Percentiles rank a stretch among this genome's conserved stretches.
Conservation (phyloP, 2,329 filamentous ascomycete species). For the Beauveria sp. region DNA sequence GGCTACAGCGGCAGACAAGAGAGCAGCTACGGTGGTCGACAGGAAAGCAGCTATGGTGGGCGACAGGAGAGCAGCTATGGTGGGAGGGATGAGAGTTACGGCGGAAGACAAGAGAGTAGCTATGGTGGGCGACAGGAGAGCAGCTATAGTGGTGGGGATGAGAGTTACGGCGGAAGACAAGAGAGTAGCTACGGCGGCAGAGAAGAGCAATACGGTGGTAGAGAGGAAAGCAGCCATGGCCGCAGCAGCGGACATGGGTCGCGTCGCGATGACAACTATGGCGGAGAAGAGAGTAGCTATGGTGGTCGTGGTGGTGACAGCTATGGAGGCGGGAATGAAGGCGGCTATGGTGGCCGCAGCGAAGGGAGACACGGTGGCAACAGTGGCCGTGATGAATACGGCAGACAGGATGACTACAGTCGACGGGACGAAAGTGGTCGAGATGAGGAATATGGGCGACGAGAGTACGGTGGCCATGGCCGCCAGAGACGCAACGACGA, state of each 20-base stretch:
- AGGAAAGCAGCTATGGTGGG: conserved; percentile 1
- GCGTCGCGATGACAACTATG: conserved; percentile 11
- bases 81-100: conserved; percentile 17
- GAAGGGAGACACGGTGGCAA: neutral
- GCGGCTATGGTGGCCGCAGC: neutral
- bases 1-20: conserved; percentile 12
- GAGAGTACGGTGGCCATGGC: neutral
- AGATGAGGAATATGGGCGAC: neutral
- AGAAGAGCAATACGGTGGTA: conserved; percentile 17
- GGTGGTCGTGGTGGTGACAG: conserved; percentile 1
- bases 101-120: conserved; percentile 14
- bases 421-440: neutral
- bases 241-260: conserved; percentile 10
- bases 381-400: neutral
- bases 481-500: neutral
- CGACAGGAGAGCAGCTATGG: conserved; percentile 22
- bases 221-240: conserved; percentile 10
- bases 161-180: neutral
- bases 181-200: conserved; percentile 5
- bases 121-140: neutral
- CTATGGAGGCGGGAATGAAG: conserved; percentile 1
- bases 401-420: neutral
- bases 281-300: neutral
- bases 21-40: conserved; percentile 13
- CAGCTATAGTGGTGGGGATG: neutral